Percentiles rank a stretch among this genome's conserved stretches.
Evolutionary conservation across 2,329 filamentous ascomycete species (phyloP).

Genomic region (Hirsutella thompsonii): DNA sequence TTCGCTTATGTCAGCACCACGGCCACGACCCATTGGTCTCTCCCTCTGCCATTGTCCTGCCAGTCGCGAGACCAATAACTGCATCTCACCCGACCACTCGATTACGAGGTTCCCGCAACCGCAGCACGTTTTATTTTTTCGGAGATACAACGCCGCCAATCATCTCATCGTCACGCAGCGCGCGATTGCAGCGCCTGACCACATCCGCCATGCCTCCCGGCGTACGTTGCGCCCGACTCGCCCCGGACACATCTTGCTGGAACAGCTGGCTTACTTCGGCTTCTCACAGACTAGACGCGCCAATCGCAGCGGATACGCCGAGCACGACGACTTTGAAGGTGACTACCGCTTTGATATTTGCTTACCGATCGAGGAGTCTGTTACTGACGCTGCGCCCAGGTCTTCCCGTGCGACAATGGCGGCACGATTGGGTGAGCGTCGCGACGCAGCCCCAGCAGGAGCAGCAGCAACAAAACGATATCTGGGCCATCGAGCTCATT

Average conservation of each 20-base stretch:
- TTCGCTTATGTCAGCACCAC: not conserved
- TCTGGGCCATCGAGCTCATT: conserved; percentile 65
- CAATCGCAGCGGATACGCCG: conserved; percentile 40
- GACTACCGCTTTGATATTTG: not conserved
- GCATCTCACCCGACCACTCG: not conserved
- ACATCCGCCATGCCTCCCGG: conserved; percentile 1
- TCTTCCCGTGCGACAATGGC: conserved; percentile 84
- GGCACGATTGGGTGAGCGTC: conserved; percentile 55
- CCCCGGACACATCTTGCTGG: not conserved
- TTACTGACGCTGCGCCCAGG: conserved; percentile 37
- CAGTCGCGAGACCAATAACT: not conserved
- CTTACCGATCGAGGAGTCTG: not conserved
- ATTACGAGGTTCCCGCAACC: not conserved
- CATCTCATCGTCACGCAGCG: not conserved
- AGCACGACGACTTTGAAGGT: conserved; percentile 52
- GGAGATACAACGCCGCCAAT: not conserved
- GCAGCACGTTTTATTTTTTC: not conserved
- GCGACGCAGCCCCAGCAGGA: conserved; percentile 54
- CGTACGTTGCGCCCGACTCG: not conserved
- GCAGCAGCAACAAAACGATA: conserved; percentile 47
- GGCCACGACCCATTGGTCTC: not conserved
- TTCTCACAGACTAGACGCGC: conserved; percentile 38
- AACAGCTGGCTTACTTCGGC: conserved; percentile 6
- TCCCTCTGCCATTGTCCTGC: not conserved
- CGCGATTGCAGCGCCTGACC: not conserved